phyloP scores from a whole-genome alignment of 495 filamentous ascomycete genomes.

The Penicillium goetzii region DNA sequence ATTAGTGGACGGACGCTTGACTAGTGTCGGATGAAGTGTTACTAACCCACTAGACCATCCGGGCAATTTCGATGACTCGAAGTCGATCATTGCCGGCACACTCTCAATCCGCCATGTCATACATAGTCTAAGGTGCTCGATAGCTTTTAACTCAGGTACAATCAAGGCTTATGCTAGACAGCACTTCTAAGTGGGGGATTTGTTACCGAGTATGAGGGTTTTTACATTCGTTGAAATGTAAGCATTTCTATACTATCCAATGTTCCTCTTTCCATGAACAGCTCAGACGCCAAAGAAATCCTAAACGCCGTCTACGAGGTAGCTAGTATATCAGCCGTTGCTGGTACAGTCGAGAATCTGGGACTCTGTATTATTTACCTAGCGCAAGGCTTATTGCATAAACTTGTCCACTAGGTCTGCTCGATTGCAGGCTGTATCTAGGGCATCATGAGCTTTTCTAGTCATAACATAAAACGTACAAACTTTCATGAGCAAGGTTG shows the following conservation, averaged over 20 bases:
- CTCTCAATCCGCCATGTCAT: not conserved
- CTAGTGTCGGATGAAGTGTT: not conserved
- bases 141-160: not conserved
- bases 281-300: not conserved
- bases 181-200: not conserved
- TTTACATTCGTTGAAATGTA: not conserved
- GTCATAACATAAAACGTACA: no score
- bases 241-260: not conserved
- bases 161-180: not conserved
- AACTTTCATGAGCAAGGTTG: no score
- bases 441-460: no score
- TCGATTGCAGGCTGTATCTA: no score
- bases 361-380: no score
- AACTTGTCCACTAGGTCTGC: no score
- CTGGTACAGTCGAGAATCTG: not conserved
- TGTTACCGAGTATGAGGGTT: not conserved
- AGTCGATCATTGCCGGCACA: not conserved
- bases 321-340: not conserved
- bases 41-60: slow-evolving; percentile 13
- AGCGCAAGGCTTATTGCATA: no score
- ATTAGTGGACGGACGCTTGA: slow-evolving; percentile 3
- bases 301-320: not conserved
- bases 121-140: not conserved
- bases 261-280: not conserved
- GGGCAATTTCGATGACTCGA: not conserved